phyloP scores from a whole-genome alignment of 371 early-diverging fungal species.

The Mucor velutinosus region DNA sequence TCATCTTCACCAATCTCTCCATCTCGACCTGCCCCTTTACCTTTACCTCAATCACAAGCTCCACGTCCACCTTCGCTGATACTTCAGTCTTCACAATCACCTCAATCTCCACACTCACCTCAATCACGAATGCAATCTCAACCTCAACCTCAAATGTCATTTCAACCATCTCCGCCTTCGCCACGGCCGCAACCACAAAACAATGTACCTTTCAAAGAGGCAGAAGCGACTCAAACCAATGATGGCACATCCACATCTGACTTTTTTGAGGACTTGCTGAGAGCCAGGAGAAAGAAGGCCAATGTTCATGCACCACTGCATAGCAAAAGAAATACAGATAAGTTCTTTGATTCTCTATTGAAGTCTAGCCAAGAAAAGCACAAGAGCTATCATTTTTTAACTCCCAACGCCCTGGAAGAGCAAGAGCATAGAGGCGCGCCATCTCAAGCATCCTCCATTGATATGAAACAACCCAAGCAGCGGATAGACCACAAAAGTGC shows the following conservation, averaged over 20 bases:
- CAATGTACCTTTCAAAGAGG: background rate
- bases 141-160: background rate
- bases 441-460: background rate
- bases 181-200: background rate
- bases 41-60: too few relatives aligned
- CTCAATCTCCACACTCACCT: background rate
- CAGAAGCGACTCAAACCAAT: background rate
- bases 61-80: too few relatives aligned
- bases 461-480: background rate
- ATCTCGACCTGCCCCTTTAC: too few relatives aligned
- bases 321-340: background rate
- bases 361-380: background rate
- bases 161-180: background rate
- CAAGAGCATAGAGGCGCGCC: background rate
- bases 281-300: background rate
- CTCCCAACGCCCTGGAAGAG: background rate
- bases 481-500: background rate
- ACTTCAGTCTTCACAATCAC: background rate
- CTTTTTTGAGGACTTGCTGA: background rate
- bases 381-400: background rate
- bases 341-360: background rate
- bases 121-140: background rate
- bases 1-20: too few relatives aligned
- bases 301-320: background rate
- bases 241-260: background rate